Percentiles rank a stretch among this genome's conserved stretches.
phyloP scores from a whole-genome alignment of 495 filamentous ascomycete genomes.

The Tuber microsphaerosporum region DNA sequence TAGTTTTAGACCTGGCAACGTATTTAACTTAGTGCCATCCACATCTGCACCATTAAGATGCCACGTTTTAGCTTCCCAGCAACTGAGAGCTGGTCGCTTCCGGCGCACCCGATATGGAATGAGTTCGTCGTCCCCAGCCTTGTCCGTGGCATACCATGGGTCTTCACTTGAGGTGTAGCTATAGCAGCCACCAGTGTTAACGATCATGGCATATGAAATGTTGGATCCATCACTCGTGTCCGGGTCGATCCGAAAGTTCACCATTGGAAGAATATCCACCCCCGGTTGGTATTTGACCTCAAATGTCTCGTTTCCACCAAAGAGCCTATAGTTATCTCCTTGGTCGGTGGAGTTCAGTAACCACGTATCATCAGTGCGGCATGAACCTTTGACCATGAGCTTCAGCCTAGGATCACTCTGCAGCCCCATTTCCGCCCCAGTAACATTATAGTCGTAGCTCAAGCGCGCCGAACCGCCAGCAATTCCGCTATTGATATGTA shows the following conservation, averaged over 20 bases:
- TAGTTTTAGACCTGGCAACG: background rate
- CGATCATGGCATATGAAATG: background rate
- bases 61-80: background rate
- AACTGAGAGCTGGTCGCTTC: background rate
- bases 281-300: background rate
- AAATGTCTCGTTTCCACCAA: background rate
- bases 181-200: background rate
- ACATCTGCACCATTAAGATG: background rate
- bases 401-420: background rate
- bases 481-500: background rate
- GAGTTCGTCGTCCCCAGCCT: rapidly evolving
- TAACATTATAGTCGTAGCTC: background rate
- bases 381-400: background rate
- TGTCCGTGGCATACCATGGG: background rate
- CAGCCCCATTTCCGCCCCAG: background rate
- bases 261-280: background rate
- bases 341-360: background rate
- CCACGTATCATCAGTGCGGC: background rate
- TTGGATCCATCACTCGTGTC: background rate
- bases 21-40: background rate
- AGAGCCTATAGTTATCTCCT: background rate
- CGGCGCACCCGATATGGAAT: background rate
- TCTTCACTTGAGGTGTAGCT: background rate
- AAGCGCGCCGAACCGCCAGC: too few species aligned
- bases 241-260: too few species aligned